These are phyloP conservation scores for Microbotryum intermedium DNA, from an alignment of 1,284 basidiomycete genomes.

Conservation along the genomic window DNA sequence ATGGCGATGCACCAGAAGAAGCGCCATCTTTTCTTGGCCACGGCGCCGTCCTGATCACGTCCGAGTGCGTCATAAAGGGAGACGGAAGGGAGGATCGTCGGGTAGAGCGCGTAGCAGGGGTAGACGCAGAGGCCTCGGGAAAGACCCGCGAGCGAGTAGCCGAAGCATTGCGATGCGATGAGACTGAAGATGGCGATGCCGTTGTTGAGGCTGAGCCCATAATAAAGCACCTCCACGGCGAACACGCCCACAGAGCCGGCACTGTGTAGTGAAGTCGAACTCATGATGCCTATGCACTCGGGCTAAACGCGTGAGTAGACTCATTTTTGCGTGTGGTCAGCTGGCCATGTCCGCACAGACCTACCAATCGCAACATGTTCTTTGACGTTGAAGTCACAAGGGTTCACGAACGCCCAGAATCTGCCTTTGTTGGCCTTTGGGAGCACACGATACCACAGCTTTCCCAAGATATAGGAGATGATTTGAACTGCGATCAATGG, in stretches of 20 bases:
- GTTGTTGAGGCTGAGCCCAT: conserved; percentile 51
- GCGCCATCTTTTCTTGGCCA: conserved; percentile 30
- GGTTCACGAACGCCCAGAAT: conserved; percentile 30
- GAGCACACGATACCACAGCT: conserved; percentile 13
- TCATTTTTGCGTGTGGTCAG: too few species aligned
- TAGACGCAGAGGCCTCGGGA: conserved; percentile 24
- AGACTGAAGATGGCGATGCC: conserved; percentile 35
- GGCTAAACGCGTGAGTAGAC: too few species aligned
- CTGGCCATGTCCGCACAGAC: too few species aligned
- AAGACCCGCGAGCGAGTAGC: conserved; percentile 27
- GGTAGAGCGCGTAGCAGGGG: conserved; percentile 29
- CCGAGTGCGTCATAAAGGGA: conserved; percentile 52
- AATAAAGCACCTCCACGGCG: conserved; percentile 53
- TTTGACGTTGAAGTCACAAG: conserved; percentile 30
- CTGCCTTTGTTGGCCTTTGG: conserved; percentile 20
- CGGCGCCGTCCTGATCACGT: conserved; percentile 41
- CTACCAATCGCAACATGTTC: conserved; percentile 28
- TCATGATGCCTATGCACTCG: conserved; percentile 48
- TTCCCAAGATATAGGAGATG: conserved; percentile 27
- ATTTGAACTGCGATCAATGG: conserved; percentile 12
- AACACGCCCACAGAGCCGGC: conserved; percentile 59
- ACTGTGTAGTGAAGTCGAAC: conserved; percentile 55
- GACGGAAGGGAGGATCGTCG: conserved; percentile 43
- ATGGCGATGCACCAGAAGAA: conserved; percentile 35
- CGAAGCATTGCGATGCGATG: conserved; percentile 7